Evolutionary conservation across 495 filamentous ascomycete genomes (phyloP), one percentile per base, ranked within the genome.

Genomic region (Sphaerosporella brunnea): DNA sequence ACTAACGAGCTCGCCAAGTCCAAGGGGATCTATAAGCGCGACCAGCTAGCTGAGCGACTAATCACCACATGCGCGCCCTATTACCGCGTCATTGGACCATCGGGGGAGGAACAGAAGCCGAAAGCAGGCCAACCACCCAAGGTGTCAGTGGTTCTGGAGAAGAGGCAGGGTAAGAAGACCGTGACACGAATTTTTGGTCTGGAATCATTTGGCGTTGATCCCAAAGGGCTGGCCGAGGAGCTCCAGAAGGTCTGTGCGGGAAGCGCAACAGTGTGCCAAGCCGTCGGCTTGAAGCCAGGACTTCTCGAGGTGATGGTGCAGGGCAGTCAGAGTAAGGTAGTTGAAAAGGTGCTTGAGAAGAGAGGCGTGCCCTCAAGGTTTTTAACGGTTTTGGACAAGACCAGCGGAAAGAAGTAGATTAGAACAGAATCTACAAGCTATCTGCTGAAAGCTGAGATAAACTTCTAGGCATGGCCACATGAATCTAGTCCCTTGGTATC

Each of bases 231-330:
- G 47, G 78, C 78, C 0, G 80, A 81, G 48, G 79, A 83, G 56
- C 60, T 84, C 47, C 69, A 79, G 59, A 82, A 77, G 63, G 72
- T 72, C 35, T 84, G 79, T 60, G 79, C 80, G 2, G 74, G 79
- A 26, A 77, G 73, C 38, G 79, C 79, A 11, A 80, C 75, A 47
- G 77, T 82, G 4, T 65, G 70, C 3, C 72, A 77, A 54, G 63
- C 78, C 37, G 66, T 63, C 7, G 79, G 78, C 3, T 74, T 74
- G 10, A 71, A 77, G 49, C 73, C 72, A 55, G 73, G 73, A 1
- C 65, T 80, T 0, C 75, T 80, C 74, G 79, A 84, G 60, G 70
- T 84, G 26, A 64, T 77, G 63, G 71, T 82, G 1, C 79, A 84
- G 57, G 79, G 79, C n/a, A n/a, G n/a, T n/a, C n/a, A n/a, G n/a